Base-by-base conservation (phyloP, 1,284 basidiomycete species). In the Moesziomyces aphidis region DNA sequence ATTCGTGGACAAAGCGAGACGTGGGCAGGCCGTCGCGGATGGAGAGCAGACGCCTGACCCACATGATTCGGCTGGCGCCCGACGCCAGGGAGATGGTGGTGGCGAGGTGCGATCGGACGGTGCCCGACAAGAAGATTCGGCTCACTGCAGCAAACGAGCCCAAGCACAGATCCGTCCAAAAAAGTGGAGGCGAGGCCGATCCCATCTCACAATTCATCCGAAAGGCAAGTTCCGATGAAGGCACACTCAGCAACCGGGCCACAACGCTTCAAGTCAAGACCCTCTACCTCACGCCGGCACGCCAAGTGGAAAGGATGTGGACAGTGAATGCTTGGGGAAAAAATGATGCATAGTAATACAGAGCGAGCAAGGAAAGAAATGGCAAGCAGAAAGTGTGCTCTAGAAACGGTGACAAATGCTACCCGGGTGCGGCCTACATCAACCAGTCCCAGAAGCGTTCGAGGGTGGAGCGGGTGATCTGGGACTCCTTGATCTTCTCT, bases 391-490 rank as follows among this genome's bases (percentile, higher is more conserved):
- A 28, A 28, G 26, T 1, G 7, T 28, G 26, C 26, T 28, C 26
- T 5, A 8, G 7, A 28, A 23, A 2, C 2, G 50, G 19, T 56
- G 45, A 61, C 54, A 50, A 23, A 17, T 28, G 31, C 36, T 22
- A 15, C 9, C n/a, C 9, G 26, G 31, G 34, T 4, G 28, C 31
- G 23, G 1, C 22, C 48, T 28, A 74, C 72, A 74, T 70, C 51
- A 66, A 15, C 72, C 62, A 69, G 50, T 74, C 60, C 72, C 72
- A 74, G 42, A 70, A 13, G 11, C 56, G 62, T 8, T 57, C 34
- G 23, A 70, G 52, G 9, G 67, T 47, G 7, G 66, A 66, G 17
- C 53, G 46, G 21, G 46, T 43, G 21, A 34, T 26, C n/a, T 59
- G 56, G 0, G 50, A 65, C 51, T 67, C 55, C 56, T 73, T 73